A percentile compares a stretch with the other conserved stretches of the same genome.
These are phyloP conservation scores for Macrophomina phaseolina DNA, from an alignment of 2,329 filamentous ascomycete species.

Conservation along the genomic window DNA sequence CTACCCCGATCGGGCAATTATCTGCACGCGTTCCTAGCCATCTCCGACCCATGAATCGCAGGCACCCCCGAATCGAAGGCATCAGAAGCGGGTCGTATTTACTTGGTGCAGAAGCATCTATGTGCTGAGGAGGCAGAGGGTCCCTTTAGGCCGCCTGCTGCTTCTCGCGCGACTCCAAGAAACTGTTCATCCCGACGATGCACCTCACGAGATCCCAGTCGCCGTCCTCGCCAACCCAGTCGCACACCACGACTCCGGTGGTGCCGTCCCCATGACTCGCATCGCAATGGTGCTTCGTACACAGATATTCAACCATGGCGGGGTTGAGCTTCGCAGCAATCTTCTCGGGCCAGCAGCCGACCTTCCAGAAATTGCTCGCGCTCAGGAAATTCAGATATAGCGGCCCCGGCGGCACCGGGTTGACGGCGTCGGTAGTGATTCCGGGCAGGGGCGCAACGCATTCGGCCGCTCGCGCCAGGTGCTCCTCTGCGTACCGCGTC, in stretches of 20 bases:
- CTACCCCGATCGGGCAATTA: background rate
- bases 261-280: slow-evolving; percentile 67
- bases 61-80: background rate
- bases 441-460: slow-evolving; percentile 47
- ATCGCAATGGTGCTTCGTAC: slow-evolving; percentile 53
- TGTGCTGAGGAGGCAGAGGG: background rate
- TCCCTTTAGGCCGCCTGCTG: background rate
- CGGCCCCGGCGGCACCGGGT: slow-evolving; percentile 59
- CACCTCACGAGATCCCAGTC: slow-evolving; percentile 91
- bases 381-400: slow-evolving; percentile 90
- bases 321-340: slow-evolving; percentile 90
- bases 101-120: background rate
- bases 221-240: slow-evolving; percentile 86
- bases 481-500: slow-evolving; percentile 73
- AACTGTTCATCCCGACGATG: slow-evolving; percentile 84
- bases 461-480: slow-evolving; percentile 71
- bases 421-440: slow-evolving; percentile 44
- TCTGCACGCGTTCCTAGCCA: background rate
- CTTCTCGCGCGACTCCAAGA: slow-evolving; percentile 19
- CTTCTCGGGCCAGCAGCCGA: slow-evolving; percentile 89
- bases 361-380: slow-evolving; percentile 93
- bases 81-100: background rate
- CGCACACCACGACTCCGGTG: slow-evolving; percentile 88
- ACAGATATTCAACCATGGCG: slow-evolving; percentile 66
- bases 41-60: no score